phyloP scores from a whole-genome alignment of 805 yeast species.

The Lipomyces orientalis region DNA sequence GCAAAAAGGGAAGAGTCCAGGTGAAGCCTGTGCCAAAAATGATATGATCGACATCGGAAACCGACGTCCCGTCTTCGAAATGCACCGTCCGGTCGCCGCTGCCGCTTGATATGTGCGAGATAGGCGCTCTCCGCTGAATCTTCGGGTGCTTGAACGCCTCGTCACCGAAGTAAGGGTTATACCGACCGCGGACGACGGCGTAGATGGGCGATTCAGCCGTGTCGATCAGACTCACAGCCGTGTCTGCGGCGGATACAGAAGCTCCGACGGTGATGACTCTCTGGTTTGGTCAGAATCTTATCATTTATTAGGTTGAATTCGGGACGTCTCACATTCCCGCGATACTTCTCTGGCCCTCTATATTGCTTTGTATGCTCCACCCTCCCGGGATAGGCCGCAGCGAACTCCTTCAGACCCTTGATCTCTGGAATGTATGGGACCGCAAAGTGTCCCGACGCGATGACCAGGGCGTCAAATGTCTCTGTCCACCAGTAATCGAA shows the following conservation, averaged over 20 bases:
- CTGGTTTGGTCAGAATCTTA: not conserved
- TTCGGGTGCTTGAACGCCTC: slow-evolving; percentile 1
- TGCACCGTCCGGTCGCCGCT: not conserved
- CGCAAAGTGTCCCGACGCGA: slow-evolving; percentile 1
- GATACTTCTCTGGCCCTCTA: slow-evolving; percentile 1
- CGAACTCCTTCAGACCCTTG: slow-evolving; percentile 1
- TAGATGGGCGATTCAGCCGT: not conserved
- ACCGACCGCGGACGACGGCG: slow-evolving; percentile 3
- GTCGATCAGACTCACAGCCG: slow-evolving; percentile 4
- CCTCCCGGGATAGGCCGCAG: not conserved
- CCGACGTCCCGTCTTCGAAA: not conserved
- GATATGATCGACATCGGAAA: slow-evolving; percentile 1
- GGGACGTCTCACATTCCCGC: not conserved
- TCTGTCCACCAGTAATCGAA: slow-evolving; percentile 3
- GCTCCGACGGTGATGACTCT: slow-evolving; percentile 2
- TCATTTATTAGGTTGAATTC: not conserved
- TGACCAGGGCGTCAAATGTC: not conserved
- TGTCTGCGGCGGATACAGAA: slow-evolving; percentile 3
- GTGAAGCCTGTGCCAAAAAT: slow-evolving; percentile 1
- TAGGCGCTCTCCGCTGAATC: not conserved
- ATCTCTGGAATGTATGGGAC: slow-evolving; percentile 4
- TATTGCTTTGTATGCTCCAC: slow-evolving; percentile 4
- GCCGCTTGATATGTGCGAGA: slow-evolving; percentile 1
- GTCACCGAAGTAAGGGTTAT: slow-evolving; percentile 3
- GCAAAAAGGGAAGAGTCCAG: slow-evolving; percentile 2